These are phyloP conservation scores for Pseudopediastrum boryanum DNA, from an alignment of 139 green algal genomes.

Conservation along the genomic window DNA sequence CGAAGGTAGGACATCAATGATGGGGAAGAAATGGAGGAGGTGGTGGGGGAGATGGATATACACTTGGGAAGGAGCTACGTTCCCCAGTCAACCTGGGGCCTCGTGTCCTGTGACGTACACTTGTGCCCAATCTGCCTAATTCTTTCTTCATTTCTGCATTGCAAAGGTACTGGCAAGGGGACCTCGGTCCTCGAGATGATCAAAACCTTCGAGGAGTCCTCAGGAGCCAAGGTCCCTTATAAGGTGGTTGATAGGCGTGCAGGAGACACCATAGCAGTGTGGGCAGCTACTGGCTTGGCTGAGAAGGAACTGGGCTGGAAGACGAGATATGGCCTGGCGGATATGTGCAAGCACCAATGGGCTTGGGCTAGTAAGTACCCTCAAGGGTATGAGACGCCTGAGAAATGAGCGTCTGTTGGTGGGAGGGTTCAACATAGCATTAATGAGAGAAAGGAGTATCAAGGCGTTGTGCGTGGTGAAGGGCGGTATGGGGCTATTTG, in stretches of 20 bases:
- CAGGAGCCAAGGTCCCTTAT: slow-evolving; percentile 55
- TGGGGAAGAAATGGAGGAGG: no score
- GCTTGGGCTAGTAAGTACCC: slow-evolving; percentile 90
- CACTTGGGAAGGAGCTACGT: no score
- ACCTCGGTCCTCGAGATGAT: slow-evolving; percentile 98
- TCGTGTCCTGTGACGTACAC: not conserved
- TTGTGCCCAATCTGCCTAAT: not conserved
- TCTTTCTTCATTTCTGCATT: not conserved
- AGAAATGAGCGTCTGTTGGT: no score
- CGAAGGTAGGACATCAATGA: no score
- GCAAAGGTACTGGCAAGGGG: slow-evolving; percentile 62
- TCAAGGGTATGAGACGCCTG: slow-evolving; percentile 34
- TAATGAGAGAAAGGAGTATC: no score
- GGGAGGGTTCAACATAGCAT: no score
- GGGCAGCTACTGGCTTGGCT: slow-evolving; percentile 84
- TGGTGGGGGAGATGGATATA: no score
- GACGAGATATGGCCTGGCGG: slow-evolving; percentile 80
- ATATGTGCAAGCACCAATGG: slow-evolving; percentile 97
- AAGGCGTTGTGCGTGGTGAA: no score
- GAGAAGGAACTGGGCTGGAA: slow-evolving; percentile 94
- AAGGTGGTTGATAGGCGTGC: slow-evolving; percentile 71
- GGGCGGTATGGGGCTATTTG: no score
- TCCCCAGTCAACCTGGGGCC: slow-evolving; percentile 94
- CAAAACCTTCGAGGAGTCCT: slow-evolving; percentile 87
- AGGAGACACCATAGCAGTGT: slow-evolving; percentile 89